These are phyloP conservation scores for Primulina huaijiensis DNA, from an alignment of 257 asterid genomes.

Conservation along the genomic window DNA sequence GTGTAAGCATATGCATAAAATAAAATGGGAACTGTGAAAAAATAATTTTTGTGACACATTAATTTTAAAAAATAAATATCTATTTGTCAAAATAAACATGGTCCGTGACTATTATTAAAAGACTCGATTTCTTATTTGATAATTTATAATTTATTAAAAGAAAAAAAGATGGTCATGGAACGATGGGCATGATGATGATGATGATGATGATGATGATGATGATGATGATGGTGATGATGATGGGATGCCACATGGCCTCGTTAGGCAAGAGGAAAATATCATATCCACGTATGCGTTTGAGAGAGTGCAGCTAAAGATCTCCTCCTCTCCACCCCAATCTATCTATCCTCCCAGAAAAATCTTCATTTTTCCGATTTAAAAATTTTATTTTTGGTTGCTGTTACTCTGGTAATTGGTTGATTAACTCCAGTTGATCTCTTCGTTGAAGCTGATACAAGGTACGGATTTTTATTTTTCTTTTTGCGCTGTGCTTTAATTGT, in stretches of 20 bases:
- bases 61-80: too few species aligned
- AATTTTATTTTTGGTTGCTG: conserved; percentile 17
- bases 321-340: conserved; percentile 9
- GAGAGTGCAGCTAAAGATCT: conserved; percentile 86
- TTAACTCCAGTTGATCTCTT: not conserved
- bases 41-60: too few species aligned
- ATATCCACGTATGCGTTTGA: conserved; percentile 62
- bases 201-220: too few species aligned
- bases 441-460: conserved; percentile 25
- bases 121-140: too few species aligned
- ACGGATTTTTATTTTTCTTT: not conserved
- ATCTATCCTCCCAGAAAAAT: not conserved
- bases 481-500: conserved; percentile 15
- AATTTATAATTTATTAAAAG: too few species aligned
- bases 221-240: too few species aligned
- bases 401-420: not conserved
- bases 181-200: too few species aligned
- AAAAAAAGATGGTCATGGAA: too few species aligned
- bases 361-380: conserved; percentile 21
- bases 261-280: conserved; percentile 55
- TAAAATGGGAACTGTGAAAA: too few species aligned
- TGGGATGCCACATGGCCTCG: conserved; percentile 32
- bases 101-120: too few species aligned
- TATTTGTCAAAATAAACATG: too few species aligned
- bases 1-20: too few species aligned